Evolutionary conservation across 106 monocot species (phyloP).

Genomic region (Hemerocallis citrina): DNA sequence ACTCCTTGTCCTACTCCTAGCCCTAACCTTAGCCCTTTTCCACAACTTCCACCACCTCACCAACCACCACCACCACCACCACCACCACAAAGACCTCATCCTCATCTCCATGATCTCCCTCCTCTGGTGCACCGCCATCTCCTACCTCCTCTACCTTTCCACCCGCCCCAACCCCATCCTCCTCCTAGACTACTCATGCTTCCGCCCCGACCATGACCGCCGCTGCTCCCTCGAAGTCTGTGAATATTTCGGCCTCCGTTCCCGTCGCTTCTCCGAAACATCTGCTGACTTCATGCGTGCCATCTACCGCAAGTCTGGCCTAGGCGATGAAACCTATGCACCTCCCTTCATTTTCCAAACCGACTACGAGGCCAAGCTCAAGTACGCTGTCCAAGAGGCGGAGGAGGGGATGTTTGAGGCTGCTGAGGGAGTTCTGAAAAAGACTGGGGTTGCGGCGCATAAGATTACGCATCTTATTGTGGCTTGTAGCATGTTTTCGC

Average conservation of each 20-base stretch:
- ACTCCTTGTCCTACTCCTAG: neutral
- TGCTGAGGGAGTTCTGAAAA: constrained; percentile 22
- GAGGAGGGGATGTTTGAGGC: constrained; percentile 45
- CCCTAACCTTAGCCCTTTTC: neutral
- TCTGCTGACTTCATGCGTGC: constrained; percentile 65
- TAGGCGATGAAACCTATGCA: constrained; percentile 62
- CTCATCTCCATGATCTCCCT: neutral
- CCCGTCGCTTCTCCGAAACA: constrained; percentile 18
- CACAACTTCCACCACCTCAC: neutral
- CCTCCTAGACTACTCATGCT: constrained; percentile 60
- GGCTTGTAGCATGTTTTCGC: constrained; percentile 38
- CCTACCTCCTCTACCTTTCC: neutral
- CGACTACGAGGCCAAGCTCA: constrained; percentile 17
- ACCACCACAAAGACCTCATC: neutral
- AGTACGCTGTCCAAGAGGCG: constrained; percentile 29
- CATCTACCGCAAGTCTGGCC: constrained; percentile 61
- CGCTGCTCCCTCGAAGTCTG: constrained; percentile 36
- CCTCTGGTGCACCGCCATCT: constrained; percentile 3
- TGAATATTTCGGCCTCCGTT: constrained; percentile 45
- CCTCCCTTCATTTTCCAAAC: constrained; percentile 44
- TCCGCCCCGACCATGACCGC: constrained; percentile 29
- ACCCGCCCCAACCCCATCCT: constrained; percentile 29
- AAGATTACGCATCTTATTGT: constrained; percentile 35
- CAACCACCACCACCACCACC: neutral
- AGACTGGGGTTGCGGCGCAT: constrained; percentile 13